Evolutionary conservation across 2,329 filamentous ascomycete genomes (phyloP).

Genomic region (Aureobasidium mangrovei): DNA sequence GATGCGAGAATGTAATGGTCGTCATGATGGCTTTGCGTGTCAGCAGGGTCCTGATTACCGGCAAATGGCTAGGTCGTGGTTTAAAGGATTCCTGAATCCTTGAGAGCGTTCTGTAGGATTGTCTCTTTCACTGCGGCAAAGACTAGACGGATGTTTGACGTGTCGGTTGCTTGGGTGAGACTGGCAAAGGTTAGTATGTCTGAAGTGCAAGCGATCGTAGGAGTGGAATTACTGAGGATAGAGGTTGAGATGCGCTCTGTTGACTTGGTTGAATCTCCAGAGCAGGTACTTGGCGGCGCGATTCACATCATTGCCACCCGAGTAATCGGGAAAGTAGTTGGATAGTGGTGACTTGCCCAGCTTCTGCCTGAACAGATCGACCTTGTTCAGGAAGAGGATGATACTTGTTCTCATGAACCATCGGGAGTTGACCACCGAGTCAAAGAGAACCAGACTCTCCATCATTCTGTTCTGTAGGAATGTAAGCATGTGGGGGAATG

Average conservation of each 20-base stretch:
- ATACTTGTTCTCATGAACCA: constrained; percentile 99
- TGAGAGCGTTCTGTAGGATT: constrained; percentile 94
- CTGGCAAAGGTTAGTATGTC: constrained; percentile 40
- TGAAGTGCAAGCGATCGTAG: background rate
- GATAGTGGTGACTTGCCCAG: constrained; percentile 78
- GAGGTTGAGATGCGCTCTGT: constrained; percentile 86
- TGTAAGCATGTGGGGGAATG: constrained; percentile 14
- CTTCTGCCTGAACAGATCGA: constrained; percentile 96
- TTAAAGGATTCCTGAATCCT: constrained; percentile 87
- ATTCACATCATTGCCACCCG: constrained; percentile 94
- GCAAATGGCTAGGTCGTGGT: background rate
- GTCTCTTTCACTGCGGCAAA: constrained; percentile 99
- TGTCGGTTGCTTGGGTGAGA: constrained; percentile 96
- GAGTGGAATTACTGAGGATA: constrained; percentile 82
- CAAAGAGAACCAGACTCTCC: constrained; percentile 92
- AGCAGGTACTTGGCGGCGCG: constrained; percentile 95
- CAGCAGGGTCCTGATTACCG: constrained; percentile 68
- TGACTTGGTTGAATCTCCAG: constrained; percentile 98
- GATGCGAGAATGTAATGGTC: constrained; percentile 10
- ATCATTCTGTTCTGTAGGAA: constrained; percentile 86
- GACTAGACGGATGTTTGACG: constrained; percentile 93
- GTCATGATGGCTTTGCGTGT: constrained; percentile 10
- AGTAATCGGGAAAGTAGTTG: constrained; percentile 97
- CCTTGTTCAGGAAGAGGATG: constrained; percentile 97
- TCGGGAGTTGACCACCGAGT: constrained; percentile 95